Conservation (phyloP, 2,329 filamentous ascomycete genomes). For the Pseudogymnoascus sp. region DNA sequence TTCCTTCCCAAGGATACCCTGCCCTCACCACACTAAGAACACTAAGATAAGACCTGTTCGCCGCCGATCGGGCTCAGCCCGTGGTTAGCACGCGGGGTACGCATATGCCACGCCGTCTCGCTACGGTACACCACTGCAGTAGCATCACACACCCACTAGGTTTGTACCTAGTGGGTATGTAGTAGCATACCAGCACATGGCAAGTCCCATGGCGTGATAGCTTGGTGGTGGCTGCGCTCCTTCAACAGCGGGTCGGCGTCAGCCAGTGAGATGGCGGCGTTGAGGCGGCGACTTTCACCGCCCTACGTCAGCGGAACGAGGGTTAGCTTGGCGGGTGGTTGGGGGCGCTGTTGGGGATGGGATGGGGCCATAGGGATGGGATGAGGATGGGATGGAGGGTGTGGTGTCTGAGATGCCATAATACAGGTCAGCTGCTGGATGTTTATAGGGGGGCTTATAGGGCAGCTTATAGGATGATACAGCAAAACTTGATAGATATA, state of each 20-base stretch:
- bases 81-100: constrained; percentile 1
- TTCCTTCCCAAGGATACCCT: not conserved
- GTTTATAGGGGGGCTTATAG: not conserved
- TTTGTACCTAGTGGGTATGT: too few relatives aligned
- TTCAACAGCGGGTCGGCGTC: not conserved
- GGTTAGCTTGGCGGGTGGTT: not conserved
- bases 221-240: too few relatives aligned
- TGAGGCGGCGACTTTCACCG: not conserved
- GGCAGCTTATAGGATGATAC: not conserved
- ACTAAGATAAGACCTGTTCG: not conserved
- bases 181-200: not conserved
- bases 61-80: not conserved
- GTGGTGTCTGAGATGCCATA: too few relatives aligned
- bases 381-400: too few relatives aligned
- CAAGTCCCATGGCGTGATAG: not conserved
- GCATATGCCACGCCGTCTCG: not conserved
- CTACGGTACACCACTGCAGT: not conserved
- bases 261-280: not conserved
- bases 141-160: not conserved
- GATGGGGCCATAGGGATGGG: too few relatives aligned
- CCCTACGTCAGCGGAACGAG: not conserved
- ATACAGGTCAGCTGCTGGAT: not conserved
- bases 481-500: not conserved
- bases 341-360: not conserved
- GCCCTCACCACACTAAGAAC: not conserved